Base-by-base conservation (phyloP, 2,329 filamentous ascomycete species). In the Penicillium sclerotiorum region DNA sequence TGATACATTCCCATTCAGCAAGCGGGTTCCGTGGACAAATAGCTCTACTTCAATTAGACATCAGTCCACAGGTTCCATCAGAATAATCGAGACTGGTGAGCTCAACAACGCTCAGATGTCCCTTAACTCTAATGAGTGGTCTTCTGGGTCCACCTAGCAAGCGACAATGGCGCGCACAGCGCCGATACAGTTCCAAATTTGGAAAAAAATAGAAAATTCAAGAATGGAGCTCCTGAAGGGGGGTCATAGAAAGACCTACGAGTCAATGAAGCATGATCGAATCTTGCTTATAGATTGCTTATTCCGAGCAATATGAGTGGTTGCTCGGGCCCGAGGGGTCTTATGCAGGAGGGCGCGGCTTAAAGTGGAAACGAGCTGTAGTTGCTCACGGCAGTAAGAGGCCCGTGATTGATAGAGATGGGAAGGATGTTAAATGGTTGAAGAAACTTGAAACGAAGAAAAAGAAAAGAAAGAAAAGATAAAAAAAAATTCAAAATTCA, bases 41-140 rank as follows among this genome's bases (percentile, higher is more conserved):
- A 62, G 39, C 50, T 69, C 56, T 42, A 47, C 62, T 49, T 62
- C 63, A 35, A 70, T 59, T 20, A 65, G 58, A 9, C 44, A 40
- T 17, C 58, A 58, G 38, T 70, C n/a, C n/a, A n/a, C n/a, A n/a
- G n/a, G n/a, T 60, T 27, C 25, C 68, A 41, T 13, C 49, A 33
- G 49, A 73, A 70, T 15, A 66, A 59, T n/a, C 66, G 68, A 22
- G 38, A 51, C 41, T 69, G 62, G 28, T 69, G 57, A 53, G 35
- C 56, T 53, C 39, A 71, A 54, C 15, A 69, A 53, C 4, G 66
- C 68, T 68, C 69, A 72, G 32, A 61, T 59, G 41, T 55, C 58
- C 13, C 62, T 30, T 5, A 60, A 28, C 28, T 65, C 48, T 8
- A 53, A 22, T 13, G 62, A 51, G 38, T 62, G 51, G 36, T 37